A percentile compares a stretch with the other conserved stretches of the same genome.
Evolutionary conservation across 192 early-diverging fungal genomes (phyloP).

Genomic region (Entomortierella parvispora): DNA sequence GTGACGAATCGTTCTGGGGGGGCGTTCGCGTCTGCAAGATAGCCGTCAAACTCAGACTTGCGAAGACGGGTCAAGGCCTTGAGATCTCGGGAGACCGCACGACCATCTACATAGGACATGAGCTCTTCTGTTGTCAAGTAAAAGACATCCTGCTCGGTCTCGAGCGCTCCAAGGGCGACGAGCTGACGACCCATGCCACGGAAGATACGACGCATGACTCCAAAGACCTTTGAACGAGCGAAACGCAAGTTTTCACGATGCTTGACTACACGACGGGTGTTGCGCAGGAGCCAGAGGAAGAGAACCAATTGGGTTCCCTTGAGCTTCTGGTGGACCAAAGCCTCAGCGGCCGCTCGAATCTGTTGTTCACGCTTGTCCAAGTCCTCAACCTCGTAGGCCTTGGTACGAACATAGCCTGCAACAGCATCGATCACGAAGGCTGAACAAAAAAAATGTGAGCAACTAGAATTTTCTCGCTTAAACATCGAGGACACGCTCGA

Average conservation of each 20-base stretch:
- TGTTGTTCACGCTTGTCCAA: constrained; percentile 43
- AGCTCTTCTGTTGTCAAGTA: constrained; percentile 41
- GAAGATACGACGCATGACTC: constrained; percentile 50
- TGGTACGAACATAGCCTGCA: constrained; percentile 41
- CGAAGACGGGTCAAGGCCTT: constrained; percentile 41
- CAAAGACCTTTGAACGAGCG: constrained; percentile 50
- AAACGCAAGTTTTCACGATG: constrained; percentile 50
- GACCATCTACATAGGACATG: constrained; percentile 45
- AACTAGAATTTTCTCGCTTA: too few relatives aligned
- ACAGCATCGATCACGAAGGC: constrained; percentile 42
- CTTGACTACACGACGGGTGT: constrained; percentile 49
- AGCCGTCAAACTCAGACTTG: constrained; percentile 39
- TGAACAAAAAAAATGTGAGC: constrained; percentile 1
- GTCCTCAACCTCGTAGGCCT: constrained; percentile 45
- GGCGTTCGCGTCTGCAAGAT: constrained; percentile 34
- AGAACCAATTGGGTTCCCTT: constrained; percentile 39
- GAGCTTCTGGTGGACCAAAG: constrained; percentile 41
- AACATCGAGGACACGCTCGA: too few relatives aligned
- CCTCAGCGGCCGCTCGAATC: constrained; percentile 46
- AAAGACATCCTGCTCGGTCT: constrained; percentile 39
- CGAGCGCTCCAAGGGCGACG: constrained; percentile 29
- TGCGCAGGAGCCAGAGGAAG: constrained; percentile 48
- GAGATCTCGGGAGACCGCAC: constrained; percentile 47
- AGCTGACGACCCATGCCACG: constrained; percentile 47
- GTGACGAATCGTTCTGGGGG: constrained; percentile 48